Conservation (phyloP, 495 filamentous ascomycete species). For the Podospora tetraspora region DNA sequence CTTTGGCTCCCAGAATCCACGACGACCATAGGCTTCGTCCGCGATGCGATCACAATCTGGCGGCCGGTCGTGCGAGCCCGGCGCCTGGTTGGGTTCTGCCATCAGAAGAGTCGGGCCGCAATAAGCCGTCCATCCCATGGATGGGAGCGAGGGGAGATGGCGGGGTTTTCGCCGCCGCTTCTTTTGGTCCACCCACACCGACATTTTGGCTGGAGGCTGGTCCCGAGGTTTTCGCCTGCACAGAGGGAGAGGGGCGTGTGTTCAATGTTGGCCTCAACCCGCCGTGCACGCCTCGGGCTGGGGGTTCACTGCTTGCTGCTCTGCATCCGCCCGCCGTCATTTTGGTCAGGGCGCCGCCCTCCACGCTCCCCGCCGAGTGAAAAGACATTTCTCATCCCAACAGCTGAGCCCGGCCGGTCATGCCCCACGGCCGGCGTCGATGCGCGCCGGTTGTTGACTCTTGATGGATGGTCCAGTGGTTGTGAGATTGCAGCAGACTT, state of each 20-base stretch:
- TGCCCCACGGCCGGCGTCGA: not conserved
- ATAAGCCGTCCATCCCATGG: not conserved
- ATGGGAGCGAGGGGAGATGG: not conserved
- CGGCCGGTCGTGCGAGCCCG: not conserved
- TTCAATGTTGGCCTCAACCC: constrained; percentile 19
- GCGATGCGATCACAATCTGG: not conserved
- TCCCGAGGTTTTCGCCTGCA: constrained; percentile 9
- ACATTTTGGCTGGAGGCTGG: constrained; percentile 31
- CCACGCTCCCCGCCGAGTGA: not conserved
- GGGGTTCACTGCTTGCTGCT: constrained; percentile 17
- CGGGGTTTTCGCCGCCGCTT: not conserved
- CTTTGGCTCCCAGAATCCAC: not conserved
- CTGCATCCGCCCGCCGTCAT: constrained; percentile 6
- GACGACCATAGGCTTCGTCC: not conserved
- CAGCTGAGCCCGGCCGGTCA: not conserved
- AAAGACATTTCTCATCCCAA: not conserved
- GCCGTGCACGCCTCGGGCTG: constrained; percentile 12
- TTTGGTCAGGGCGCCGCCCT: not conserved
- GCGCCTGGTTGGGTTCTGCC: constrained; percentile 3
- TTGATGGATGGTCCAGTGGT: not conserved
- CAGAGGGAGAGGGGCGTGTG: not conserved
- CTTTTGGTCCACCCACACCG: constrained; percentile 25
- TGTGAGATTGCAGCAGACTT: not conserved
- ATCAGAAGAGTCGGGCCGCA: not conserved
- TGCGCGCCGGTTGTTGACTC: not conserved